A percentile compares a stretch with the other conserved stretches of the same genome.
Evolutionary conservation across 2,329 filamentous ascomycete genomes (phyloP).

Genomic region (Fusarium beomiforme): DNA sequence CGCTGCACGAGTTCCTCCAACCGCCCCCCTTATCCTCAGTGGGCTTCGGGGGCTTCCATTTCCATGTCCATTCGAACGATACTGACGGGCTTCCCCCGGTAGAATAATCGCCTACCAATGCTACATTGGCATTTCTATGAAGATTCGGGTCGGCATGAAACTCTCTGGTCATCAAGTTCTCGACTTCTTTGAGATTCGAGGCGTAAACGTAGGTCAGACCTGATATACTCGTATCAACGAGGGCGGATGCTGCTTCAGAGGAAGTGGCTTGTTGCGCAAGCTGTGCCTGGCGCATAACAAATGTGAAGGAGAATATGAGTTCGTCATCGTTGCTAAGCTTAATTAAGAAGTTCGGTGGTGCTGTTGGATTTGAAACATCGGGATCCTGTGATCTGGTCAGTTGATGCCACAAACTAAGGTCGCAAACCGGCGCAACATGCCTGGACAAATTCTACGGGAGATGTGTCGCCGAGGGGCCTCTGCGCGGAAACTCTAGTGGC

Average conservation of each 20-base stretch:
- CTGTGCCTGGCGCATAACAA: slow-evolving; percentile 73
- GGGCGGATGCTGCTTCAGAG: slow-evolving; percentile 58
- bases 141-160: slow-evolving; percentile 97
- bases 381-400: slow-evolving; percentile 71
- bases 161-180: slow-evolving; percentile 92
- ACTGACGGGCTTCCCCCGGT: slow-evolving; percentile 86
- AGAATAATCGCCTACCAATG: slow-evolving; percentile 89
- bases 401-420: slow-evolving; percentile 27
- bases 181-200: slow-evolving; percentile 85
- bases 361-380: slow-evolving; percentile 63
- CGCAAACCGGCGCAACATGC: slow-evolving; percentile 60
- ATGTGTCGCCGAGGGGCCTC: slow-evolving; percentile 77
- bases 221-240: slow-evolving; percentile 79
- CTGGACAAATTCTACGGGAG: slow-evolving; percentile 90
- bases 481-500: slow-evolving; percentile 79
- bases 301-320: slow-evolving; percentile 91
- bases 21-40: slow-evolving; percentile 86
- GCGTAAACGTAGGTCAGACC: slow-evolving; percentile 94
- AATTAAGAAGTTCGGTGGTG: slow-evolving; percentile 79
- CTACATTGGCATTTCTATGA: slow-evolving; percentile 96
- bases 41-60: slow-evolving; percentile 89
- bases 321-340: slow-evolving; percentile 93
- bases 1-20: slow-evolving; percentile 95
- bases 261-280: slow-evolving; percentile 53
- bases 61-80: slow-evolving; percentile 95